A percentile compares a stretch with the other conserved stretches of the same genome.
phyloP scores from a whole-genome alignment of 78 protist species.

The Dictyostelium citrinum region DNA sequence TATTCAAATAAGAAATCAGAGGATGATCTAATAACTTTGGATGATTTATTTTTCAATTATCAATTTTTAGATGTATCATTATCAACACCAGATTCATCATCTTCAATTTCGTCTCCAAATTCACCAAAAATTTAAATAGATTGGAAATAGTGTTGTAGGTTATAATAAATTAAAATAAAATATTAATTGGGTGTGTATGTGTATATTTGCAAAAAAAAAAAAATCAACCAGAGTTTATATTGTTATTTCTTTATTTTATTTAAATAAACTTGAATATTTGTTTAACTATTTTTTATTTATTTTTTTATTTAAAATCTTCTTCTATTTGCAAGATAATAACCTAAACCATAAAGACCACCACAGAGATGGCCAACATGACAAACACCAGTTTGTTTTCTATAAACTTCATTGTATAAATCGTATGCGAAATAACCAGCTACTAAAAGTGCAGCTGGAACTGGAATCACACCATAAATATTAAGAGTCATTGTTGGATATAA shows the following conservation, averaged over 20 bases:
- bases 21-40: constrained; percentile 23
- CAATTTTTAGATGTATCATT: constrained; percentile 28
- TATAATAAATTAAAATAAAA: no score
- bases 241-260: neutral
- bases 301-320: neutral
- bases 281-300: neutral
- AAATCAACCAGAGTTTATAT: neutral
- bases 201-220: neutral
- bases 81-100: neutral
- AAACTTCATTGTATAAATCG: constrained; percentile 27
- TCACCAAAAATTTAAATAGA: neutral
- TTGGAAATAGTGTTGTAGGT: no score
- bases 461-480: constrained; percentile 7
- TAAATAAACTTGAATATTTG: no score
- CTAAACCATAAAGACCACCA: constrained; percentile 25
- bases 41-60: neutral
- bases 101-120: neutral
- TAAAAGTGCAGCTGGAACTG: constrained; percentile 23
- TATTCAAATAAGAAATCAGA: neutral
- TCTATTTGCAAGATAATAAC: neutral
- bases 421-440: constrained; percentile 21
- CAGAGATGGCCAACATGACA: constrained; percentile 31
- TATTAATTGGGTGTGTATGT: no score
- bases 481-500: constrained; percentile 1
- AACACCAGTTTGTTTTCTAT: neutral